These are phyloP conservation scores for Edaphochlamys debaryana DNA, from an alignment of 139 green algal genomes.

Conservation along the genomic window DNA sequence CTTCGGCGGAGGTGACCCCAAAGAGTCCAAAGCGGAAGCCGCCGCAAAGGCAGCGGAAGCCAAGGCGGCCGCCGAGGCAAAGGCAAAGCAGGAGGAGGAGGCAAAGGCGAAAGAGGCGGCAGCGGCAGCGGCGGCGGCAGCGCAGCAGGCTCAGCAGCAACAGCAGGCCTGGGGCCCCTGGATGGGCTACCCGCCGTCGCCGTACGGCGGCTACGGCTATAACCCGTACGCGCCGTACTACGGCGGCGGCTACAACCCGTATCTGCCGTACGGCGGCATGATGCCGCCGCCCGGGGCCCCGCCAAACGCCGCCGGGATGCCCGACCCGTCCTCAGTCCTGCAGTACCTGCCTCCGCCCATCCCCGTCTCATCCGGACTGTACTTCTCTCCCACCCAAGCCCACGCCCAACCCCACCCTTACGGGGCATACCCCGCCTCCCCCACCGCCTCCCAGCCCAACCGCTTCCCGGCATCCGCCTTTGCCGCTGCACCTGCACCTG, in stretches of 20 bases:
- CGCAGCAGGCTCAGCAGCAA: not conserved
- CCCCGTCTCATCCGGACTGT: constrained; percentile 7
- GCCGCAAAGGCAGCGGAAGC: not conserved
- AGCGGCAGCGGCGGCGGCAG: not conserved
- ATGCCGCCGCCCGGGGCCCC: not conserved
- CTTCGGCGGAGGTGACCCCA: no score
- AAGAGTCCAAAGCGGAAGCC: not conserved
- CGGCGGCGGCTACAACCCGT: not conserved
- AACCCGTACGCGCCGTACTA: not conserved
- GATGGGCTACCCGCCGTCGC: no score
- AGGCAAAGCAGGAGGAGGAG: not conserved
- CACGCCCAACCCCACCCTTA: no score
- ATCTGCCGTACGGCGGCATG: not conserved
- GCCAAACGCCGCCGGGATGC: not conserved
- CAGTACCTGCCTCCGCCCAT: constrained; percentile 40
- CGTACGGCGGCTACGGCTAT: not conserved
- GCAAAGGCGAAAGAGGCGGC: not conserved
- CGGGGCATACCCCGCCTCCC: no score
- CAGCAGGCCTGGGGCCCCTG: not conserved
- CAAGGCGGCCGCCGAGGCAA: not conserved
- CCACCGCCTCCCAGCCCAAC: no score
- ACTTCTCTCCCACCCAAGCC: no score
- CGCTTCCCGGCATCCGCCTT: no score
- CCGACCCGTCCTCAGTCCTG: not conserved
- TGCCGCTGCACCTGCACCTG: no score